Base-by-base conservation (phyloP, 495 filamentous ascomycete species). In the Penicillium chermesinum region DNA sequence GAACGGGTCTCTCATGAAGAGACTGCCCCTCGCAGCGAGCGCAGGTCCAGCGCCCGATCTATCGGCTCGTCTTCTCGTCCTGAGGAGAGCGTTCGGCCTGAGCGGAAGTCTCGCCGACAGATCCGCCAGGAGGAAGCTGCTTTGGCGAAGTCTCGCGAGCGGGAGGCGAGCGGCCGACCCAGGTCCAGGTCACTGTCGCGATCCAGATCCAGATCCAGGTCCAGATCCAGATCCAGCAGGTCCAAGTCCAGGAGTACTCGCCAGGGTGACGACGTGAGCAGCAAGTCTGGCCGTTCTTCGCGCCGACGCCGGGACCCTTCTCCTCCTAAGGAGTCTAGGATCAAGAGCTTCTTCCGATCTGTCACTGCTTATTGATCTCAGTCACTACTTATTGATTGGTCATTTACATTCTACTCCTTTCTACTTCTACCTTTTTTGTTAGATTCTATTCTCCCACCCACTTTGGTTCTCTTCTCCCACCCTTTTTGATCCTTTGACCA, bases 321-420 rank as follows among this genome's bases (percentile, higher is more conserved):
- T 12, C 67, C 69, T 0, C 60, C 59, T 7, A 56, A 51, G 38
- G 57, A 58, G 30, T 66, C 69, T n/a, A 67, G 57, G 39, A 46
- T 74, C 38, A 73, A 68, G 57, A 52, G 56, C 13, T 19, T 74
- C 34, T 53, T 70, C 50, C 66, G 65, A 43, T 59, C 63, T 7
- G 64, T 71, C 59, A 48, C 62, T 54, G 66, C 62, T 25, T 53
- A 69, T 21, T 19, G 30, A 21, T 7, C 30, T 48, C 8, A 27
- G 27, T 27, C 10, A 10, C 25, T 10, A 5, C 10, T 15, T 44
- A 32, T 20, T 38, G 44, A 13, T 16, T 49, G 22, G 6, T 33
- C 46, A 50, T 44, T 33, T 44, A 34, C 30, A 19, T 44, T 10
- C 25, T 30, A 10, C 4, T 30, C 10, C 25, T 30, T 30, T 10